Percentiles rank a stretch among this genome's conserved stretches.
These are phyloP conservation scores for Colletotrichum truncatum DNA, from an alignment of 2,329 filamentous ascomycete genomes.

Conservation along the genomic window DNA sequence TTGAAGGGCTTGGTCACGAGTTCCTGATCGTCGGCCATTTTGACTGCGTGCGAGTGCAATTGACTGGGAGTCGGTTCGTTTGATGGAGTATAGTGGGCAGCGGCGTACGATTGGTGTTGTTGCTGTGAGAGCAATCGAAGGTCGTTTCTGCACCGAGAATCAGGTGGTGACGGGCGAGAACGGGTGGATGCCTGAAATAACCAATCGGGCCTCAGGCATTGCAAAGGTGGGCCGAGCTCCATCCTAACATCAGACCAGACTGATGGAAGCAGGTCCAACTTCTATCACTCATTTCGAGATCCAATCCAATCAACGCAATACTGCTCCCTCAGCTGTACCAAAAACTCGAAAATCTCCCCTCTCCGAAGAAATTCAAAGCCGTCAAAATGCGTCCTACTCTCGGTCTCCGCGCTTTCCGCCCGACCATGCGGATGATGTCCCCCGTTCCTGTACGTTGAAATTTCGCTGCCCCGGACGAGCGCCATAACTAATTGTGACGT, in stretches of 20 bases:
- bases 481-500: slow-evolving; percentile 42
- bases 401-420: slow-evolving; percentile 73
- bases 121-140: slow-evolving; percentile 37
- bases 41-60: slow-evolving; percentile 56
- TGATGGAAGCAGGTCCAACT: slow-evolving; percentile 21
- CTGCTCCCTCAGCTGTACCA: slow-evolving; percentile 20
- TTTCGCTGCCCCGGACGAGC: slow-evolving; percentile 19
- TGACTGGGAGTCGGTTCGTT: slow-evolving; percentile 38
- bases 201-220: slow-evolving; percentile 44
- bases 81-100: slow-evolving; percentile 45
- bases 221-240: slow-evolving; percentile 26
- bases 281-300: slow-evolving; percentile 31
- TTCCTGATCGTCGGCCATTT: slow-evolving; percentile 89
- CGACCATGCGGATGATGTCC: slow-evolving; percentile 72
- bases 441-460: slow-evolving; percentile 74
- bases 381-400: slow-evolving; percentile 73
- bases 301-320: slow-evolving; percentile 40
- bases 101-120: slow-evolving; percentile 43
- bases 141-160: slow-evolving; percentile 43
- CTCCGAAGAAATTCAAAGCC: slow-evolving; percentile 1
- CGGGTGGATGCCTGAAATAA: slow-evolving; percentile 26
- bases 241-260: slow-evolving; percentile 29
- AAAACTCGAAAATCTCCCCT: slow-evolving; percentile 25
- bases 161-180: slow-evolving; percentile 45
- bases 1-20: slow-evolving; percentile 98